Conservation (phyloP, 75 land plant genomes). For the Gnetum montanum region DNA sequence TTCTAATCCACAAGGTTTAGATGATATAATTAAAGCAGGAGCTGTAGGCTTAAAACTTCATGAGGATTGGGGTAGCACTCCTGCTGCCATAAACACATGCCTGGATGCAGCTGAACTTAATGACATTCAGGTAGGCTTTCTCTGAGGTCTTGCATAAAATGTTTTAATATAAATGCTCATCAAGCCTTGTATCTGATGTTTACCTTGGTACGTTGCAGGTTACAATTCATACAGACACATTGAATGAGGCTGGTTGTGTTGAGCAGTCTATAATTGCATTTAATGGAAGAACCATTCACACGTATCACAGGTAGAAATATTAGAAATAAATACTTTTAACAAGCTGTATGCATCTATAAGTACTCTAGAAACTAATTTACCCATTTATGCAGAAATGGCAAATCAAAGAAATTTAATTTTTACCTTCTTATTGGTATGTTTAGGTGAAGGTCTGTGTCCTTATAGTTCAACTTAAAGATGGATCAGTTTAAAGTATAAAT, state of each 20-base stretch:
- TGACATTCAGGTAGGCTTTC: constrained; percentile 92
- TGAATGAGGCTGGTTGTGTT: constrained; percentile 97
- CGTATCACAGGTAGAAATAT: constrained; percentile 79
- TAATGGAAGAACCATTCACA: constrained; percentile 81
- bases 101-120: constrained; percentile 73
- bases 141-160: too few relatives aligned
- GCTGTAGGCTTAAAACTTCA: constrained; percentile 98
- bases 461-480: not conserved
- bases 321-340: not conserved
- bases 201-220: constrained; percentile 63
- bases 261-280: constrained; percentile 91
- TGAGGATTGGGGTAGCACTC: constrained; percentile 99
- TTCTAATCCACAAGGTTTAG: constrained; percentile 57
- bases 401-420: too few relatives aligned
- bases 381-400: too few relatives aligned
- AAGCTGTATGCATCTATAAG: too few relatives aligned
- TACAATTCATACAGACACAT: constrained; percentile 94
- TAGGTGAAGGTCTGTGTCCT: not conserved
- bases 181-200: not conserved
- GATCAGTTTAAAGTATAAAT: too few relatives aligned
- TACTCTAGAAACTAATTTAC: too few relatives aligned
- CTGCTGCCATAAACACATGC: constrained; percentile 88
- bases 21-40: constrained; percentile 83
- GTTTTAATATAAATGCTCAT: too few relatives aligned
- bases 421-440: not conserved